phyloP scores from a whole-genome alignment of 2,329 filamentous ascomycete species.

The Colletotrichum tamarilloi region DNA sequence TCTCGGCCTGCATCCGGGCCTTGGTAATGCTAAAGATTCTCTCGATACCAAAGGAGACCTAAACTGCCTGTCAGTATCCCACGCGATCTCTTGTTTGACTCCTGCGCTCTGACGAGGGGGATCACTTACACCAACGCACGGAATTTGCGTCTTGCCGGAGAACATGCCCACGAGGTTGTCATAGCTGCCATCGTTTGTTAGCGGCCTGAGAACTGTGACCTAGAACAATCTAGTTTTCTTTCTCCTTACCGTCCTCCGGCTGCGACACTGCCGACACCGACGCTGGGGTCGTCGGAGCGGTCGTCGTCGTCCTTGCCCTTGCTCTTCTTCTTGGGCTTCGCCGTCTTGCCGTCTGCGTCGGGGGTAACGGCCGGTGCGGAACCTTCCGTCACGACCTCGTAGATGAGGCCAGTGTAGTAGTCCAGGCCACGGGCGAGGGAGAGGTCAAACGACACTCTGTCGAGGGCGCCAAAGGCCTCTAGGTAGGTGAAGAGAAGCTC shows the following conservation, averaged over 20 bases:
- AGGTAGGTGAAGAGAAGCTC: slow-evolving; percentile 84
- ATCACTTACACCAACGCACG: slow-evolving; percentile 75
- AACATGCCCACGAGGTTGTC: slow-evolving; percentile 97
- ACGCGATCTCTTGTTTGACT: background rate
- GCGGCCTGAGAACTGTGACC: background rate
- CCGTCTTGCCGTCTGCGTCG: slow-evolving; percentile 45
- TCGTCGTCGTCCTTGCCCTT: slow-evolving; percentile 71
- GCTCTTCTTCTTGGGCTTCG: slow-evolving; percentile 58
- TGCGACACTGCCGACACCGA: slow-evolving; percentile 86
- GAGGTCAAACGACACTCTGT: slow-evolving; percentile 87
- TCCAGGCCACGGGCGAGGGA: slow-evolving; percentile 91
- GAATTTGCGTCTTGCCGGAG: slow-evolving; percentile 84
- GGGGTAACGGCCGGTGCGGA: slow-evolving; percentile 66
- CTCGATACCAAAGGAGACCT: slow-evolving; percentile 86
- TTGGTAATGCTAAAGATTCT: slow-evolving; percentile 93
- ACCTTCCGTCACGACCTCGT: slow-evolving; percentile 87
- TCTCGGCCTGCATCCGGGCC: slow-evolving; percentile 74
- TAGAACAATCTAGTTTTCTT: too few species aligned
- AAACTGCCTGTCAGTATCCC: slow-evolving; percentile 60
- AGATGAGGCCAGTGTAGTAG: slow-evolving; percentile 85
- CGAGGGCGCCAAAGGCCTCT: slow-evolving; percentile 77
- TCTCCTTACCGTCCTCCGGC: slow-evolving; percentile 75
- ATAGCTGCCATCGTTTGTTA: slow-evolving; percentile 75
- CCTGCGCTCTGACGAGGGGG: background rate
- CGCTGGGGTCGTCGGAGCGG: slow-evolving; percentile 80